These are phyloP conservation scores for Peterozyma xylosa DNA, from an alignment of 805 yeast species.

Conservation along the genomic window DNA sequence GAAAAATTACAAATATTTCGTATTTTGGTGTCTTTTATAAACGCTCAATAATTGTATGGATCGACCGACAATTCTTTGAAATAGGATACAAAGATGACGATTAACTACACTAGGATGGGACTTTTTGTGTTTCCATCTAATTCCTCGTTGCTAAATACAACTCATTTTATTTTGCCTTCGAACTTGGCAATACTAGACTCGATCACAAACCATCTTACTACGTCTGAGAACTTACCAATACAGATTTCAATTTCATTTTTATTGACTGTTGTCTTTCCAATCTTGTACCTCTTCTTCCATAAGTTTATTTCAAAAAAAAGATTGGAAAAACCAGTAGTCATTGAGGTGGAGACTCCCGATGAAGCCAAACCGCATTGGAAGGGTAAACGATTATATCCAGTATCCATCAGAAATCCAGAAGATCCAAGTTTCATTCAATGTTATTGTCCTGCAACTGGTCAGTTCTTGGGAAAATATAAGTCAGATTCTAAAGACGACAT, in stretches of 20 bases:
- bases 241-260: conserved; percentile 16
- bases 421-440: conserved; percentile 71
- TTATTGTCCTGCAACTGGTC: conserved; percentile 96
- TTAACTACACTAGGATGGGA: too few species aligned
- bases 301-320: conserved; percentile 7
- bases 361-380: conserved; percentile 90
- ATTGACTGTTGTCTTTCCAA: conserved; percentile 13
- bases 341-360: conserved; percentile 56
- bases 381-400: conserved; percentile 68
- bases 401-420: conserved; percentile 46
- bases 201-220: conserved; percentile 6
- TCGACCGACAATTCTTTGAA: too few species aligned
- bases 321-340: conserved; percentile 29
- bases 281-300: conserved; percentile 9
- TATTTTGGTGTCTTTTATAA: too few species aligned
- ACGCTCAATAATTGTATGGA: too few species aligned
- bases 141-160: too few species aligned
- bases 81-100: too few species aligned
- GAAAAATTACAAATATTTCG: too few species aligned
- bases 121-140: too few species aligned
- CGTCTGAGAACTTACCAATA: conserved; percentile 7
- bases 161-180: not conserved
- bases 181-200: conserved; percentile 8
- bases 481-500: conserved; percentile 65
- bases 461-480: conserved; percentile 64